Conservation (phyloP, 1,139 yeast genomes). For the Magnusiomyces paraingens region DNA sequence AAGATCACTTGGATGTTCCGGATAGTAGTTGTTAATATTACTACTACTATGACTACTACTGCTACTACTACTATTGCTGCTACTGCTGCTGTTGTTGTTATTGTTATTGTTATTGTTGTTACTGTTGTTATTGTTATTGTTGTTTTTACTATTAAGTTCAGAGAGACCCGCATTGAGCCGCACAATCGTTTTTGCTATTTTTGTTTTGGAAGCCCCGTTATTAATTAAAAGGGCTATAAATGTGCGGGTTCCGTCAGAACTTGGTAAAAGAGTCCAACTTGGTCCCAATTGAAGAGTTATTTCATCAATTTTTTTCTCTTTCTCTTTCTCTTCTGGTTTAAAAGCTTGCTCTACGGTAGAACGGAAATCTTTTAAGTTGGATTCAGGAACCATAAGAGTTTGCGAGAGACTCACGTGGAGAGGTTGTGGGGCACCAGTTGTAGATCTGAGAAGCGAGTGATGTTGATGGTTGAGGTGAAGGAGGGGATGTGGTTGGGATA, state of each 20-base stretch:
- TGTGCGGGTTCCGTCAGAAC: conserved; percentile 10
- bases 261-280: conserved; percentile 17
- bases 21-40: background rate
- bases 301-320: conserved; percentile 12
- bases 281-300: too few species aligned
- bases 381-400: conserved; percentile 26
- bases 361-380: conserved; percentile 8
- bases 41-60: background rate
- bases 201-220: background rate
- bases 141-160: background rate
- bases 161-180: background rate
- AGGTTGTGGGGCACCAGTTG: conserved; percentile 27
- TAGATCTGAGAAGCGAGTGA: conserved; percentile 24
- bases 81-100: background rate
- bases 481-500: too few species aligned
- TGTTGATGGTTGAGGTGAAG: too few species aligned
- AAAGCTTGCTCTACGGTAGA: too few species aligned
- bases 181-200: background rate
- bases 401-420: conserved; percentile 33
- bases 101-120: too few species aligned
- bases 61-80: background rate
- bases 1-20: background rate
- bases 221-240: background rate
- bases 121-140: background rate
- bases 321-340: too few species aligned